A percentile compares a stretch with the other conserved stretches of the same genome.
Conservation (phyloP, 495 filamentous ascomycete genomes). For the Hyphodiscus hymeniophilus region DNA sequence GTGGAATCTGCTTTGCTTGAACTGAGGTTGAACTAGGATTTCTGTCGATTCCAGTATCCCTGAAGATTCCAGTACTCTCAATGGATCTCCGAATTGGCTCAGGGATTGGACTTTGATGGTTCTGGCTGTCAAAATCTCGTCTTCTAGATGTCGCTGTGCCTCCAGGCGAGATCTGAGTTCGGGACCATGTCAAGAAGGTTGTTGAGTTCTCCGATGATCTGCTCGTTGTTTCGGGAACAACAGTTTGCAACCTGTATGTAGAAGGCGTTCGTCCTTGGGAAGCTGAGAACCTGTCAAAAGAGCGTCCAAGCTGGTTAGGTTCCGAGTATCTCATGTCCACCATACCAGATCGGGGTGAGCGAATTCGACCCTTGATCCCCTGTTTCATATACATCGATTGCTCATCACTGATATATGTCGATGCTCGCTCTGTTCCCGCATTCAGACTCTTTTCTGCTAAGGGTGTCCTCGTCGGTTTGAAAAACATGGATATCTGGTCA, state of each 20-base stretch:
- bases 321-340: not conserved
- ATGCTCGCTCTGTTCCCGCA: not conserved
- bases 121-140: not conserved
- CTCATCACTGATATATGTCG: not conserved
- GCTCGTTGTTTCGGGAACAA: not conserved
- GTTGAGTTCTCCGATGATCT: slow-evolving; percentile 1
- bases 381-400: not conserved
- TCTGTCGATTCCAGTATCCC: slow-evolving; percentile 15
- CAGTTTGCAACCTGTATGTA: not conserved
- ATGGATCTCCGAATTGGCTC: slow-evolving; percentile 16
- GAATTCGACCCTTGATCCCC: not conserved
- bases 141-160: not conserved
- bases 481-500: slow-evolving; percentile 35
- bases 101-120: slow-evolving; percentile 11
- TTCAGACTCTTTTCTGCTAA: slow-evolving; percentile 4
- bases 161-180: slow-evolving; percentile 8
- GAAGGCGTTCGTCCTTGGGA: not conserved
- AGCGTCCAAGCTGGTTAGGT: not conserved
- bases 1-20: not conserved
- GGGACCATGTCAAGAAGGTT: slow-evolving; percentile 19
- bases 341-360: too few species aligned
- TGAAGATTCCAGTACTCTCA: slow-evolving; percentile 21
- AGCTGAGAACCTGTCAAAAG: not conserved
- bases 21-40: not conserved
- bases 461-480: slow-evolving; percentile 17